A percentile compares a stretch with the other conserved stretches of the same genome.
phyloP scores from a whole-genome alignment of 2,329 filamentous ascomycete species.

The Pestalotiopsis sp. region DNA sequence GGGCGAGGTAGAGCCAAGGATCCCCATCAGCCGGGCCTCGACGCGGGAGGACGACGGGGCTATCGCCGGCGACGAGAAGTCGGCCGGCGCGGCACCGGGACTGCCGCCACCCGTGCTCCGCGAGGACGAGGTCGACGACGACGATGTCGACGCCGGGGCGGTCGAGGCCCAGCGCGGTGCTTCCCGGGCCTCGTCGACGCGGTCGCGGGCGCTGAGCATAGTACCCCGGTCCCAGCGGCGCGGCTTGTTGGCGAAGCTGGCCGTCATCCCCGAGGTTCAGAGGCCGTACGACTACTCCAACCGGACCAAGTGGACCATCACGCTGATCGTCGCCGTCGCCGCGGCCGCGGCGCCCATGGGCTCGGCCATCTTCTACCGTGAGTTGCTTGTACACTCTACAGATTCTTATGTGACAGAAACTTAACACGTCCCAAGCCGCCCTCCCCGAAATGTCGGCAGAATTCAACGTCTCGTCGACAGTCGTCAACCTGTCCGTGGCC shows the following conservation, averaged over 20 bases:
- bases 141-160: background rate
- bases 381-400: constrained; percentile 29
- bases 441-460: constrained; percentile 65
- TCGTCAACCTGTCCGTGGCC: constrained; percentile 75
- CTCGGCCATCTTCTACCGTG: constrained; percentile 81
- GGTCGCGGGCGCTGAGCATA: constrained; percentile 11
- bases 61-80: background rate
- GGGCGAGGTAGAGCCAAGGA: background rate
- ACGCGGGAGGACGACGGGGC: background rate
- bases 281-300: constrained; percentile 73
- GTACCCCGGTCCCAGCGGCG: constrained; percentile 11
- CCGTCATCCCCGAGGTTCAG: constrained; percentile 78
- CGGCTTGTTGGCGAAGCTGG: constrained; percentile 58
- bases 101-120: background rate
- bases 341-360: constrained; percentile 81
- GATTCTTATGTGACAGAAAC: background rate
- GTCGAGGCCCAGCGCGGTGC: background rate
- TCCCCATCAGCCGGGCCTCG: background rate
- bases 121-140: background rate
- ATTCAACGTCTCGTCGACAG: constrained; percentile 62
- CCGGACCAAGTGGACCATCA: constrained; percentile 83
- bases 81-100: background rate
- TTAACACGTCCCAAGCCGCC: constrained; percentile 54
- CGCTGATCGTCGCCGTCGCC: constrained; percentile 74
- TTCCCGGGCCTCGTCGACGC: constrained; percentile 11